phyloP scores from a whole-genome alignment of 306 rosid genomes.

The Castanea sativa region DNA sequence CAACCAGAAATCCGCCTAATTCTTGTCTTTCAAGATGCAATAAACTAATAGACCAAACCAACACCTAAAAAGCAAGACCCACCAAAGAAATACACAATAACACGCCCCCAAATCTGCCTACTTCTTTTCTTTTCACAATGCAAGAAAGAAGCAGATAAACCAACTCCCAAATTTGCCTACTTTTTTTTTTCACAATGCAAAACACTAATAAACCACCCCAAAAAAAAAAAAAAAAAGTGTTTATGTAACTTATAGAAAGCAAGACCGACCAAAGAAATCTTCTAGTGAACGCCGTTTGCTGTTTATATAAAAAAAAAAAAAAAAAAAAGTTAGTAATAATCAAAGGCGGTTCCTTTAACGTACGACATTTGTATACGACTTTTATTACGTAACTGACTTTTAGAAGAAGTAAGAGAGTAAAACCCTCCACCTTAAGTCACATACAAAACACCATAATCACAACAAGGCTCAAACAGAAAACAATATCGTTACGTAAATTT shows the following conservation, averaged over 20 bases:
- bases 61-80: not conserved
- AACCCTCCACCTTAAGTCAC: not conserved
- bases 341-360: not conserved
- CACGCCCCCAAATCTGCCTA: not conserved
- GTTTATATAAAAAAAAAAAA: not conserved
- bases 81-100: not conserved
- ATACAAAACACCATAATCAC: not conserved
- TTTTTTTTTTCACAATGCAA: not conserved
- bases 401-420: slow-evolving; percentile 50
- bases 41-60: not conserved
- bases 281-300: not conserved
- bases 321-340: too few relatives aligned
- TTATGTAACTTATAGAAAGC: too few relatives aligned
- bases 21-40: not conserved
- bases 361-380: slow-evolving; percentile 12
- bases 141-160: not conserved
- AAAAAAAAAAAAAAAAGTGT: not conserved
- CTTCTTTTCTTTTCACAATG: not conserved
- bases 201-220: not conserved
- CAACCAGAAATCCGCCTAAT: not conserved
- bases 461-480: not conserved
- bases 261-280: not conserved
- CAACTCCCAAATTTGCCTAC: not conserved
- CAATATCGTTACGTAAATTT: not conserved
- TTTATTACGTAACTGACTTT: not conserved